A percentile compares a stretch with the other conserved stretches of the same genome.
phyloP scores from a whole-genome alignment of 2,329 filamentous ascomycete genomes.

The Colletotrichum lupini region DNA sequence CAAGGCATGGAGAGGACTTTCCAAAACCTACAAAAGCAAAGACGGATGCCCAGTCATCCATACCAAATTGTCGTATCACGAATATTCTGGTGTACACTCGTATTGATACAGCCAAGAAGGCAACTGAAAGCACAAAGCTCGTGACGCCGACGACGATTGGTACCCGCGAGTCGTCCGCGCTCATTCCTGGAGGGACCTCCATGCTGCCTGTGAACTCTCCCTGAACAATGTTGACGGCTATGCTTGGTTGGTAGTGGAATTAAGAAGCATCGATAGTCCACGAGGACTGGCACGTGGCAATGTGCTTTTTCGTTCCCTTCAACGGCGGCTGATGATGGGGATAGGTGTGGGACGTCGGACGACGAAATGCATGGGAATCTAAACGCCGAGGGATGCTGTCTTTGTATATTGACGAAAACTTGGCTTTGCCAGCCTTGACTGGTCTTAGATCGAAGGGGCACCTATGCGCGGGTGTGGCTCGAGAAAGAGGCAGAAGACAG shows the following conservation, averaged over 20 bases:
- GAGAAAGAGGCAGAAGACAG: background rate
- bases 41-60: constrained; percentile 41
- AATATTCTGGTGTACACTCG: constrained; percentile 39
- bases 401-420: constrained; percentile 14
- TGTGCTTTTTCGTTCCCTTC: background rate
- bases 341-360: background rate
- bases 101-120: constrained; percentile 24
- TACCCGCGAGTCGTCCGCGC: constrained; percentile 3
- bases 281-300: background rate
- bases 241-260: background rate
- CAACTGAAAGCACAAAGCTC: constrained; percentile 6
- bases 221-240: background rate
- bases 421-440: background rate
- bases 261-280: background rate
- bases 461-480: background rate
- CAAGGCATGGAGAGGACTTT: too few relatives aligned
- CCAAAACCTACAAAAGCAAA: constrained; percentile 38
- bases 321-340: background rate
- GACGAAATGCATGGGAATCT: background rate
- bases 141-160: constrained; percentile 2
- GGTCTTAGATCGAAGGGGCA: background rate
- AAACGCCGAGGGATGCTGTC: background rate
- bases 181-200: constrained; percentile 29
- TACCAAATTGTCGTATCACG: constrained; percentile 41
- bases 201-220: background rate